These are phyloP conservation scores for Pichia sp. DNA, from an alignment of 1,139 yeast species.

Conservation along the genomic window DNA sequence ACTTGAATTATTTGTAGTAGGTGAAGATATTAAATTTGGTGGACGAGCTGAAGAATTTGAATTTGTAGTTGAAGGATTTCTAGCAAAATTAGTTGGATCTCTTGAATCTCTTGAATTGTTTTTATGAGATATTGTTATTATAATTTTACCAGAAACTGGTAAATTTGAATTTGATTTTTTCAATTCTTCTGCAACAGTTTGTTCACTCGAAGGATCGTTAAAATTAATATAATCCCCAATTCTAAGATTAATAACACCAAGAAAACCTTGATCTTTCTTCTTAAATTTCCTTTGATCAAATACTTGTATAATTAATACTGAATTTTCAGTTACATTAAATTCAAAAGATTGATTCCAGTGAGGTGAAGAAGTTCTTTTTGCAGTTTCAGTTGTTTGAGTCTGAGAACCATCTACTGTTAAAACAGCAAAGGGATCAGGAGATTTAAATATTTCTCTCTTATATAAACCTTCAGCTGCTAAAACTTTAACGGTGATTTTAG, in stretches of 20 bases:
- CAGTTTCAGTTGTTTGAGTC: conserved; percentile 90
- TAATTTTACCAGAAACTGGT: conserved; percentile 87
- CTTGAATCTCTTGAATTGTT: conserved; percentile 24
- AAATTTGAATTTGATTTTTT: conserved; percentile 88
- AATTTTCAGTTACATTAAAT: conserved; percentile 68
- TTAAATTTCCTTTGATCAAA: conserved; percentile 96
- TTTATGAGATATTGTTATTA: conserved; percentile 60
- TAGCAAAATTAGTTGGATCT: conserved; percentile 25
- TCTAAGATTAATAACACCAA: conserved; percentile 91
- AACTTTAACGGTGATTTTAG: conserved; percentile 59
- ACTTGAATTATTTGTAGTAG: conserved; percentile 2
- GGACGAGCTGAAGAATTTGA: neutral
- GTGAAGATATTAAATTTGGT: neutral
- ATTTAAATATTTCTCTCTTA: conserved; percentile 90
- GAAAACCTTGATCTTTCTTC: conserved; percentile 97
- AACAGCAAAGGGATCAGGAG: conserved; percentile 98
- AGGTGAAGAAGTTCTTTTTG: conserved; percentile 90
- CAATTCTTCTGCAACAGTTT: conserved; percentile 88
- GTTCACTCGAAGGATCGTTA: conserved; percentile 49
- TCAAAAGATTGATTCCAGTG: conserved; percentile 94
- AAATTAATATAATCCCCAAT: conserved; percentile 86
- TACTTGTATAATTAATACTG: conserved; percentile 86
- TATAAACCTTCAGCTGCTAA: conserved; percentile 96
- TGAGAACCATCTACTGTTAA: conserved; percentile 95
- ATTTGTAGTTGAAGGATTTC: conserved; percentile 1